These are phyloP conservation scores for Pseudogymnoascus sp. DNA, from an alignment of 2,329 filamentous ascomycete genomes.

Conservation along the genomic window DNA sequence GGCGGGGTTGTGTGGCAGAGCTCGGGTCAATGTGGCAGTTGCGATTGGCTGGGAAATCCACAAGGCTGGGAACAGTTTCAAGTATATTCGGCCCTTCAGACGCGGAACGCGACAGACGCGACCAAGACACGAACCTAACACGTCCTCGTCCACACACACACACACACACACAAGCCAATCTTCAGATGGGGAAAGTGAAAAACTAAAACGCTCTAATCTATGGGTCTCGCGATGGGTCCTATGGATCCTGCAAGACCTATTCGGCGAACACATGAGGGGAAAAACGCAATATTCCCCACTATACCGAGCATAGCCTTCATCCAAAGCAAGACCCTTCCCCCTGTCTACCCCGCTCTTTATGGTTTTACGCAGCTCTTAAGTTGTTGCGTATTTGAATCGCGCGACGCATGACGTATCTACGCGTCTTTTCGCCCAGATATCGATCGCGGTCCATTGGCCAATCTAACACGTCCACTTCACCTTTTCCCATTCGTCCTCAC, in stretches of 20 bases:
- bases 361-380: conserved; percentile 10
- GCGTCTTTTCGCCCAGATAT: conserved; percentile 6
- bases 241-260: not conserved
- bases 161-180: not conserved
- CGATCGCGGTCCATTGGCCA: conserved; percentile 1
- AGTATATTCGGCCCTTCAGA: conserved; percentile 9
- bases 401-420: conserved; percentile 7
- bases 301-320: not conserved
- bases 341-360: conserved; percentile 10
- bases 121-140: conserved; percentile 9
- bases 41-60: not conserved
- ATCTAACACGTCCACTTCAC: not conserved
- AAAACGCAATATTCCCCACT: conserved; percentile 1
- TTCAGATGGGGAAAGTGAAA: not conserved
- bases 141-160: not conserved
- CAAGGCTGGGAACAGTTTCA: conserved; percentile 9
- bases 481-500: not conserved
- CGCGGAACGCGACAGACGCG: conserved; percentile 10
- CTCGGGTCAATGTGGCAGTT: not conserved
- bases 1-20: conserved; percentile 4
- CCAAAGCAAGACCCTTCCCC: not conserved
- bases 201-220: not conserved
- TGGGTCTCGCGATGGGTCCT: not conserved
- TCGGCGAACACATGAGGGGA: conserved; percentile 5
- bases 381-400: conserved; percentile 5